Percentiles rank a stretch among this genome's conserved stretches.
Conservation (phyloP, 2,329 filamentous ascomycete genomes). For the Fusarium nanum region DNA sequence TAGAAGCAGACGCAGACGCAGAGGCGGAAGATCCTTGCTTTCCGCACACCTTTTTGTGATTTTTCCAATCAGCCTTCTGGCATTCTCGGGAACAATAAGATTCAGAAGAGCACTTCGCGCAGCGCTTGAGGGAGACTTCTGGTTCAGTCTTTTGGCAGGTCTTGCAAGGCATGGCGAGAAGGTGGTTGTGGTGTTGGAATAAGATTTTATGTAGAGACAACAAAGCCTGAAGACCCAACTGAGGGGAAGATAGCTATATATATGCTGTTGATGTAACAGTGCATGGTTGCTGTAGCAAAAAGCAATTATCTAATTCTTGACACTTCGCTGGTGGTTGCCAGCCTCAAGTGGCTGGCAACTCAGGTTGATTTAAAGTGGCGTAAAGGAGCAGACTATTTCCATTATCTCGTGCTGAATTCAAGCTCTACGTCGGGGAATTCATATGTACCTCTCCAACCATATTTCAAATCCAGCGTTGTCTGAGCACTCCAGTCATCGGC, state of each 20-base stretch:
- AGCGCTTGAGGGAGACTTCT: slow-evolving; percentile 52
- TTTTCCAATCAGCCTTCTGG: slow-evolving; percentile 63
- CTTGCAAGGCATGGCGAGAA: slow-evolving; percentile 33
- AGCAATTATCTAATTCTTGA: background rate
- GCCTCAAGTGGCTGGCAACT: background rate
- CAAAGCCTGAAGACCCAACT: background rate
- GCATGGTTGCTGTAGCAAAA: background rate
- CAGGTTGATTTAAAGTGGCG: too few relatives aligned
- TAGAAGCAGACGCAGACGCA: background rate
- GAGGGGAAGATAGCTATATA: background rate
- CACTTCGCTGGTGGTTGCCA: background rate
- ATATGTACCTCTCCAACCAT: slow-evolving; percentile 15
- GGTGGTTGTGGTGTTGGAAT: background rate
- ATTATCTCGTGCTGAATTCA: too few relatives aligned
- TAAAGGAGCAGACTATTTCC: too few relatives aligned
- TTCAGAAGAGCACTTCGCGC: slow-evolving; percentile 59
- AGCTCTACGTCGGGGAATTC: background rate
- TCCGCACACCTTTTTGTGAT: slow-evolving; percentile 59
- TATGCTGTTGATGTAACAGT: background rate
- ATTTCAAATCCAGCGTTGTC: background rate
- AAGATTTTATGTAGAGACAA: background rate
- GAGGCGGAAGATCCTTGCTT: slow-evolving; percentile 30
- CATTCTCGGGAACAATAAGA: slow-evolving; percentile 65
- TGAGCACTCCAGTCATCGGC: slow-evolving; percentile 15
- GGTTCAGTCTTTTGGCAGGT: slow-evolving; percentile 48